Percentiles rank a stretch among this genome's conserved stretches.
Conservation (phyloP, 2,329 filamentous ascomycete species). For the Calonectria naviculata region DNA sequence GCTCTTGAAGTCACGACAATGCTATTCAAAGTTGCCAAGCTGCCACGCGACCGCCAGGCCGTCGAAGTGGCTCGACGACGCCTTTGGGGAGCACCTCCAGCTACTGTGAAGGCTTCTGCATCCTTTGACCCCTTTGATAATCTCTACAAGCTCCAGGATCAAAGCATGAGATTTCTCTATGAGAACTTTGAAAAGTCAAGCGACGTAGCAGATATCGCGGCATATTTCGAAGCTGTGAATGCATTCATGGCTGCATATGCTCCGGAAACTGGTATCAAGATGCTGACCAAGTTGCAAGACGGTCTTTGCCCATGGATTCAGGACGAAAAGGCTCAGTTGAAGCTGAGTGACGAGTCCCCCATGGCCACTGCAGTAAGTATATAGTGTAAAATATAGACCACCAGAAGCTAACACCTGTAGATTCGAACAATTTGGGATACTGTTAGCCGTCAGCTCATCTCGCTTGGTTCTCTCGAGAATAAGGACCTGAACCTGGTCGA, state of each 20-base stretch:
- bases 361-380: constrained; percentile 58
- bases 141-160: constrained; percentile 70
- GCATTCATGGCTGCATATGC: constrained; percentile 64
- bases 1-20: constrained; percentile 51
- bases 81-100: constrained; percentile 66
- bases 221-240: constrained; percentile 65
- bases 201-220: constrained; percentile 48
- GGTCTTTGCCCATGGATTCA: constrained; percentile 73
- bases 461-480: constrained; percentile 49
- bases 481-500: constrained; percentile 65
- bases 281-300: constrained; percentile 70
- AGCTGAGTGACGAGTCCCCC: constrained; percentile 52
- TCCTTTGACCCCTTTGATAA: constrained; percentile 72
- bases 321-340: constrained; percentile 61
- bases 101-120: constrained; percentile 50
- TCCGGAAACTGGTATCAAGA: constrained; percentile 61
- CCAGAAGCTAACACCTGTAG: constrained; percentile 50
- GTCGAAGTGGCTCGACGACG: constrained; percentile 73
- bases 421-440: constrained; percentile 62
- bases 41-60: constrained; percentile 70
- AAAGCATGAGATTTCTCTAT: constrained; percentile 68
- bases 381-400: background rate
- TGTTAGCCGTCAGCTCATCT: constrained; percentile 54
- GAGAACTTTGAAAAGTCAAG: constrained; percentile 51
- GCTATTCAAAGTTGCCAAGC: constrained; percentile 58